Percentiles rank a stretch among this genome's conserved stretches.
Conservation (phyloP, 179 eudicot species). For the Beta corolliflora region DNA sequence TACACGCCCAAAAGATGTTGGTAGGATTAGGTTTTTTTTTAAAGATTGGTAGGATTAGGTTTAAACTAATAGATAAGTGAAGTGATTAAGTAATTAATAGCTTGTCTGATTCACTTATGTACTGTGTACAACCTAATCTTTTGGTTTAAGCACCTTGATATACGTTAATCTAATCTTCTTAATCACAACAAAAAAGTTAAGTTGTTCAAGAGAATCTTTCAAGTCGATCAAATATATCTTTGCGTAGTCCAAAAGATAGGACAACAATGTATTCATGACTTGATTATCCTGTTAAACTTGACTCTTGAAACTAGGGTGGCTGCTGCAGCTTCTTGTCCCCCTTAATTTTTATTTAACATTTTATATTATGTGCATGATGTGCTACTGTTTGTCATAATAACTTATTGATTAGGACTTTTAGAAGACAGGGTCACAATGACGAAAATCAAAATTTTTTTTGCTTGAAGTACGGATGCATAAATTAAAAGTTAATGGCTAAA, state of each 20-base stretch:
- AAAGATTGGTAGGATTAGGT: background rate
- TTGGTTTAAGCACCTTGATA: background rate
- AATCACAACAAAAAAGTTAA: background rate
- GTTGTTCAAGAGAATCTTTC: constrained; percentile 16
- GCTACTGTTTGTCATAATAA: background rate
- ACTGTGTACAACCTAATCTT: background rate
- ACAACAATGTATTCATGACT: constrained; percentile 17
- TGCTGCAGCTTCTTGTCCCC: constrained; percentile 20
- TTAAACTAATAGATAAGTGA: background rate
- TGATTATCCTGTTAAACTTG: constrained; percentile 14
- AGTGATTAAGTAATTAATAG: background rate
- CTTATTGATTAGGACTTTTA: background rate
- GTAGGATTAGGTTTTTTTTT: too few relatives aligned
- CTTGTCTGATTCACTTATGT: background rate
- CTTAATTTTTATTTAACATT: background rate
- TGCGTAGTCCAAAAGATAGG: constrained; percentile 9
- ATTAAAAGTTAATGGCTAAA: too few relatives aligned
- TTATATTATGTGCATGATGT: background rate
- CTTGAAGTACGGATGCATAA: too few relatives aligned
- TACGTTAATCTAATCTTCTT: background rate
- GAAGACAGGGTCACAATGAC: background rate
- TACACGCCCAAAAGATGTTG: too few relatives aligned
- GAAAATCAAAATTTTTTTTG: too few relatives aligned
- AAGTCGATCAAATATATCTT: constrained; percentile 10
- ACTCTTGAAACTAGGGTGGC: constrained; percentile 28